Evolutionary conservation across 176 grass and related monocot species (phyloP), one percentile per base, ranked within the genome.

Genomic region (Paspalum vaginatum): DNA sequence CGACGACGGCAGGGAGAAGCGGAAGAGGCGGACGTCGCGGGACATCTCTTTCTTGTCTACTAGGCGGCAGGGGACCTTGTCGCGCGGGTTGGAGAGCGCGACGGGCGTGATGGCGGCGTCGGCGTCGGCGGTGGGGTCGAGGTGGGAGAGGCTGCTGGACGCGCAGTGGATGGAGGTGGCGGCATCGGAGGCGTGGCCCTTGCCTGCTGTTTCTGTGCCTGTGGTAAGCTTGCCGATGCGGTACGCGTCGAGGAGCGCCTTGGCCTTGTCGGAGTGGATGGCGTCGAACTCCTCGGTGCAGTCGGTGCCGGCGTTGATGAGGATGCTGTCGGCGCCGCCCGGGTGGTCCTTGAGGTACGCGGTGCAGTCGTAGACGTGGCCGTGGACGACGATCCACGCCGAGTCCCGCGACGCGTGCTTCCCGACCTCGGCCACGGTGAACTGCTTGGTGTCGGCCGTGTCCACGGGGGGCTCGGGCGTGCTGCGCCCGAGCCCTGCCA

Each of bases 241-340:
- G 86, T 97, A 93, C 4, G 88, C 73, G 68, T 93, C 88, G 57
- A 97, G 83, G 37, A 93, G 68, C 38, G 80, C 55, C 84, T 91
- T 97, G n/a, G 94, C 88, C 89, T 91, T 97, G 88, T 93, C 88
- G 24, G 88, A 91, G 74, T 97, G 95, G 74, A 97, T 97, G 58
- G 95, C 87, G 69, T 94, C 92, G 72, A 97, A 97, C 74, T 97
- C 95, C 83, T 97, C 92, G 11, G 95, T 94, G 89, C 95, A 97
- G 79, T 94, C 95, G 5, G 62, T 27, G 81, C 95, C 95, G 20
- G 95, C 92, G 51, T 97, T 94, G 89, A 97, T 94, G 73, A 97
- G 88, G 76, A 97, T 97, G 72, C 95, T 97, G 55, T 97, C 89
- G 41, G 92, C 69, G 81, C 95, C 92, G 4, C 95, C 95, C 0